Percentiles rank a stretch among this genome's conserved stretches.
Conservation (phyloP, 176 grass and related monocot species). For the Stipa capillata region DNA sequence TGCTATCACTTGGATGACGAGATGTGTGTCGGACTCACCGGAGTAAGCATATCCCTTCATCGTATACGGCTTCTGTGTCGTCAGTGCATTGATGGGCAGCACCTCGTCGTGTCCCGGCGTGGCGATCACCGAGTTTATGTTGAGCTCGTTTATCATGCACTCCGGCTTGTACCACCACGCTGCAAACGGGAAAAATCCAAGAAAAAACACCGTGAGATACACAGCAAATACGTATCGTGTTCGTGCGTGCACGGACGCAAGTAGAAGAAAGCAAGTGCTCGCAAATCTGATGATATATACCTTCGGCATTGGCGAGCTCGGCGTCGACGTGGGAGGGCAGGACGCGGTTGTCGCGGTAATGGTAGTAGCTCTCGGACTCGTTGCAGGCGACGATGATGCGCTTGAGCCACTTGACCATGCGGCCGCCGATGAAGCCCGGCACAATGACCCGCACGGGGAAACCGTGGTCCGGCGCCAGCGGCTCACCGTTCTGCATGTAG, state of each 20-base stretch:
- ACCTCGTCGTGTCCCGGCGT: slow-evolving; percentile 68
- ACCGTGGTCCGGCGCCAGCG: slow-evolving; percentile 69
- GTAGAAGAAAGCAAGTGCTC: not conserved
- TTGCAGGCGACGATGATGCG: slow-evolving; percentile 46
- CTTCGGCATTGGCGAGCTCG: slow-evolving; percentile 77
- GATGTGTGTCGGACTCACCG: slow-evolving; percentile 27
- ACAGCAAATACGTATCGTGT: not conserved
- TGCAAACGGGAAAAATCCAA: slow-evolving; percentile 7
- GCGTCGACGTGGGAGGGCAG: slow-evolving; percentile 80
- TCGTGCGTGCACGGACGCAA: not conserved
- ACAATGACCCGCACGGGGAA: slow-evolving; percentile 71
- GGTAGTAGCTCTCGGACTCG: slow-evolving; percentile 90
- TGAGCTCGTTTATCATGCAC: slow-evolving; percentile 90
- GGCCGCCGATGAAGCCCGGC: slow-evolving; percentile 69
- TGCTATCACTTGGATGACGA: not conserved
- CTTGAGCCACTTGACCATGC: slow-evolving; percentile 91
- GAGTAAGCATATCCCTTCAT: slow-evolving; percentile 86
- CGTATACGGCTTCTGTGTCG: slow-evolving; percentile 47
- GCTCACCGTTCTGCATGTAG: slow-evolving; percentile 87
- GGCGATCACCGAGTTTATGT: slow-evolving; percentile 85
- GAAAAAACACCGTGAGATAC: not conserved
- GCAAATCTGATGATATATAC: not conserved
- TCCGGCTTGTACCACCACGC: slow-evolving; percentile 99
- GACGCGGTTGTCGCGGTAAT: slow-evolving; percentile 77
- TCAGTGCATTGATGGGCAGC: slow-evolving; percentile 59